Percentiles rank a stretch among this genome's conserved stretches.
These are phyloP conservation scores for Candolleomyces aberdarensis DNA, from an alignment of 768 basidiomycete genomes.

Conservation along the genomic window DNA sequence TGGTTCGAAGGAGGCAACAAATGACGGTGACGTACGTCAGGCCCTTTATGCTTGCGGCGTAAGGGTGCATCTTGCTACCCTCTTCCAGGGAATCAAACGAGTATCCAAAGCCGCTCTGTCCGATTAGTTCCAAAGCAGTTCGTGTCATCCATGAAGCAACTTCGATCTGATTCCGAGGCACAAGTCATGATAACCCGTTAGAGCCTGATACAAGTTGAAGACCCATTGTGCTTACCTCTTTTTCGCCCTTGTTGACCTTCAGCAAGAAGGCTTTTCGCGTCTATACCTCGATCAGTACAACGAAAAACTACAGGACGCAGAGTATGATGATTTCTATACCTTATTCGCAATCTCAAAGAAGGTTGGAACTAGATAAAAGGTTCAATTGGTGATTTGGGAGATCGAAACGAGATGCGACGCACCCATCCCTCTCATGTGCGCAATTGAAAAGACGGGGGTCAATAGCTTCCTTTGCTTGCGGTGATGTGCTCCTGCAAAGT, in stretches of 20 bases:
- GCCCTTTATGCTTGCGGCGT: conserved; percentile 23
- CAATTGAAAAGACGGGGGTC: conserved; percentile 34
- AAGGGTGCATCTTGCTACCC: conserved; percentile 20
- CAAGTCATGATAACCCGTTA: not conserved
- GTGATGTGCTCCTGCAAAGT: conserved; percentile 35
- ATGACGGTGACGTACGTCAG: conserved; percentile 22
- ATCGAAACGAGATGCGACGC: not conserved
- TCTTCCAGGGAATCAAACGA: conserved; percentile 1
- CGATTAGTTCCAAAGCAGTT: conserved; percentile 5
- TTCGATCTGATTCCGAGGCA: not conserved
- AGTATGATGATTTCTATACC: conserved; percentile 11
- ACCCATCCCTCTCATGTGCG: conserved; percentile 36
- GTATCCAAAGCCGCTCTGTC: conserved; percentile 9
- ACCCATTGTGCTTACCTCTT: not conserved
- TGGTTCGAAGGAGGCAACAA: not conserved
- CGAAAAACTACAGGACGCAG: no score
- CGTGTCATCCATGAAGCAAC: not conserved
- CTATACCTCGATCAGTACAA: no score
- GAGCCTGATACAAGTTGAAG: not conserved
- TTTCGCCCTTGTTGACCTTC: no score
- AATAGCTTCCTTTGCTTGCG: conserved; percentile 36
- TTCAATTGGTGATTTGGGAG: not conserved
- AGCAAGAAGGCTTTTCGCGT: no score
- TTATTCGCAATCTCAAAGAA: conserved; percentile 31
- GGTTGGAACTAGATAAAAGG: conserved; percentile 24